Conservation (phyloP, 1,139 yeast genomes). For the Geotrichum klebahnii region DNA sequence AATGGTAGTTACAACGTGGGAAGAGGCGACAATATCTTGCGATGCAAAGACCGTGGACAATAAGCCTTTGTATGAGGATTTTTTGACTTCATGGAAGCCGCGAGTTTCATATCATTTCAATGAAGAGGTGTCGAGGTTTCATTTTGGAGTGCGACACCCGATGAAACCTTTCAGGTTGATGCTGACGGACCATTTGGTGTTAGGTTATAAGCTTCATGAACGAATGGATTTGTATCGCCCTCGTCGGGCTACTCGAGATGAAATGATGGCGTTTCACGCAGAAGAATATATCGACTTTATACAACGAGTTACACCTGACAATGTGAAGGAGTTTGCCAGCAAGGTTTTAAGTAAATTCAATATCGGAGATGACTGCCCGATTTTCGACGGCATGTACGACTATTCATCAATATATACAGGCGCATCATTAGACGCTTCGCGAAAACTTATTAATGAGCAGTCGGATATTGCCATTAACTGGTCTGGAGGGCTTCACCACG, state of each 20-base stretch:
- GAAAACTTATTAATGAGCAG: conserved; percentile 76
- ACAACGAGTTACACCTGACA: conserved; percentile 75
- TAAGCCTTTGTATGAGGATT: conserved; percentile 55
- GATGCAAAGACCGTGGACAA: conserved; percentile 57
- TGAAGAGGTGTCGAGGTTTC: conserved; percentile 74
- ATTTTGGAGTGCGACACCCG: conserved; percentile 90
- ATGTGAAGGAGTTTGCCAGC: conserved; percentile 55
- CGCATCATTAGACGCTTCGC: conserved; percentile 87
- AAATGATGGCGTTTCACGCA: conserved; percentile 74
- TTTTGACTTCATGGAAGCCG: conserved; percentile 31
- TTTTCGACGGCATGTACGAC: conserved; percentile 90
- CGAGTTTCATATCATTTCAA: conserved; percentile 85
- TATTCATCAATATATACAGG: conserved; percentile 86
- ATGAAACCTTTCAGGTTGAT: conserved; percentile 96
- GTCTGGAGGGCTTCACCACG: conserved; percentile 97
- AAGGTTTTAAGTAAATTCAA: conserved; percentile 66
- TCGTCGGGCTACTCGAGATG: conserved; percentile 73
- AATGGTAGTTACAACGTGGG: conserved; percentile 35
- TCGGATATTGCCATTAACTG: conserved; percentile 95
- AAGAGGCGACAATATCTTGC: conserved; percentile 27
- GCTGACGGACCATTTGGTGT: conserved; percentile 88
- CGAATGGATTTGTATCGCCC: conserved; percentile 88
- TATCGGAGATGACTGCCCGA: conserved; percentile 97
- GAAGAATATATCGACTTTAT: conserved; percentile 83
- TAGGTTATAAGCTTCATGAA: conserved; percentile 78